Conservation (phyloP, 2,329 filamentous ascomycete species). For the Apiospora sp. region DNA sequence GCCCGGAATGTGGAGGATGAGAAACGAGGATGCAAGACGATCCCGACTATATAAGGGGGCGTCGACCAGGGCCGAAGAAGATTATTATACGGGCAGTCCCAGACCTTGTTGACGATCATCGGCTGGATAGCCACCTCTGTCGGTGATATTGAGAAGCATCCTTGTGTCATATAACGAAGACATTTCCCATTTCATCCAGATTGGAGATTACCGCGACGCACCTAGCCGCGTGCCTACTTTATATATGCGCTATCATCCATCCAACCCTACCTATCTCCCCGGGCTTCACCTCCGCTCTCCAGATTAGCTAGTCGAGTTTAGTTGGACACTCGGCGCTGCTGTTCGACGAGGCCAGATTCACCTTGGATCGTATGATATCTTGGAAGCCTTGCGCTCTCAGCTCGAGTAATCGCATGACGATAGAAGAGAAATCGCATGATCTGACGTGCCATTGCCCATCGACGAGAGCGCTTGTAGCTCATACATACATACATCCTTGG, state of each 20-base stretch:
- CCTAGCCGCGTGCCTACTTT: conserved; percentile 17
- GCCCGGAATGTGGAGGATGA: not conserved
- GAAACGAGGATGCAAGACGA: not conserved
- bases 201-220: conserved; percentile 11
- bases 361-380: conserved; percentile 9
- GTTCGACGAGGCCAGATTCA: not conserved
- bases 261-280: not conserved
- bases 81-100: not conserved
- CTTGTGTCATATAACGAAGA: not conserved
- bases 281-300: not conserved
- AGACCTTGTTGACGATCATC: conserved; percentile 14
- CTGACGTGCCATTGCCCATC: not conserved
- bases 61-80: not conserved
- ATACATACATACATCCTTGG: not conserved
- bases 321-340: not conserved
- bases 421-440: not conserved
- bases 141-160: not conserved
- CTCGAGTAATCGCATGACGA: not conserved
- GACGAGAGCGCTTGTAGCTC: not conserved
- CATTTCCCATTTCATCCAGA: conserved; percentile 5
- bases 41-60: conserved; percentile 8
- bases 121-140: conserved; percentile 1
- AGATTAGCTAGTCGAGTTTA: not conserved
- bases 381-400: not conserved
- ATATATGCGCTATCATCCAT: not conserved